Conservation (phyloP, 352 stramenopile species). For the Aphanomyces euteiches region DNA sequence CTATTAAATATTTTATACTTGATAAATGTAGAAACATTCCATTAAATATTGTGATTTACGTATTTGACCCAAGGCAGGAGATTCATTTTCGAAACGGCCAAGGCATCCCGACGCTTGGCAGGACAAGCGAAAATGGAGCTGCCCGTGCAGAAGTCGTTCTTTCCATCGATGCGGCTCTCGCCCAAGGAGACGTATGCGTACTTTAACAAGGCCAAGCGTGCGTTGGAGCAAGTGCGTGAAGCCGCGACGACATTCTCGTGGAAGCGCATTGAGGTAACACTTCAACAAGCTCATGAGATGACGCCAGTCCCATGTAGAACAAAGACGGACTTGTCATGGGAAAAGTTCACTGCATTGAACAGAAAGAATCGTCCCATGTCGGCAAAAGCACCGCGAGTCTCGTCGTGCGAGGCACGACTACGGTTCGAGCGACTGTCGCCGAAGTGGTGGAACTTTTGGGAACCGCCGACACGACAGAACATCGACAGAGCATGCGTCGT, state of each 20-base stretch:
- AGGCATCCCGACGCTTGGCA: slow-evolving; percentile 2
- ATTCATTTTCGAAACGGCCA: neutral
- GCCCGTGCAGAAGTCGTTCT: slow-evolving; percentile 65
- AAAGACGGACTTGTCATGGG: slow-evolving; percentile 55
- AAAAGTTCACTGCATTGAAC: slow-evolving; percentile 62
- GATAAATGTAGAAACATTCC: neutral
- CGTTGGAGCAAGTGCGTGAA: slow-evolving; percentile 42
- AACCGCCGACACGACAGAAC: slow-evolving; percentile 60
- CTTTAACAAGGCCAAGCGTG: slow-evolving; percentile 41
- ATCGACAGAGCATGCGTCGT: slow-evolving; percentile 62
- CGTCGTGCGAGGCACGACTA: slow-evolving; percentile 57
- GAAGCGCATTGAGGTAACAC: slow-evolving; percentile 42
- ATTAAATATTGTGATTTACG: too few species aligned
- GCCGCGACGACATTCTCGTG: slow-evolving; percentile 51
- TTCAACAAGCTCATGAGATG: too few species aligned
- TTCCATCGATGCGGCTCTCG: slow-evolving; percentile 52
- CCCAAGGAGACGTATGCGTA: slow-evolving; percentile 48
- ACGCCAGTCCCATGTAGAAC: slow-evolving; percentile 28
- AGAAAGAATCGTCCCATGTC: slow-evolving; percentile 16
- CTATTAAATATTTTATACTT: neutral
- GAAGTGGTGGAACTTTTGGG: slow-evolving; percentile 65
- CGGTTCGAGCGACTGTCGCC: slow-evolving; percentile 50
- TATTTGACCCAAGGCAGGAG: neutral
- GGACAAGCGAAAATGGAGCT: slow-evolving; percentile 52
- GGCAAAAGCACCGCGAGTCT: slow-evolving; percentile 43